Evolutionary conservation across 179 eudicot genomes (phyloP), one percentile per base, ranked within the genome.

Genomic region (Vitellaria paradoxa): DNA sequence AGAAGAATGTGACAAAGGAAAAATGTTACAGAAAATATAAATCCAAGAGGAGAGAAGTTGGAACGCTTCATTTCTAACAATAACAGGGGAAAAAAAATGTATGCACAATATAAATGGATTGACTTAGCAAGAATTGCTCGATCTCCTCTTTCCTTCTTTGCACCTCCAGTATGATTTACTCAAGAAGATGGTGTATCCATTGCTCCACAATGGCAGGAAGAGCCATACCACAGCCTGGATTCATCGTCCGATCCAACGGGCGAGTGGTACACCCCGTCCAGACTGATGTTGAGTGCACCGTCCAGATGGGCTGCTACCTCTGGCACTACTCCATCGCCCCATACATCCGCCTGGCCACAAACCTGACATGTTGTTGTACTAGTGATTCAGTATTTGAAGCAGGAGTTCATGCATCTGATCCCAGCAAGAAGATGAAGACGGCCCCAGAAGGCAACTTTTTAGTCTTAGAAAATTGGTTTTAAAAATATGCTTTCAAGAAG

Each of bases 311-410:
- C 97, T 9, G 97, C 89, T 52, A 82, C 84, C 78, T 93, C 97
- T 9, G 99, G 99, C 68, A 95, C 97, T 50, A 95, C 97, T 15
- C 99, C 99, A 73, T 95, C 99, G 12, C 99, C 99, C 99, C 99
- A 95, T 56, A 93, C 97, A 69, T 91, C 92, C 30, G 97, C 97
- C 80, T 84, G 83, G 62, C 99, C 99, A 82, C 99, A 93, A 30
- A 95, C 99, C 94, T 90, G 84, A 40, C 23, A 66, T 0, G 15
- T 49, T 5, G 6, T 30, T 26, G 12, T 57, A 53, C 12, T 5
- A 65, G 7, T 24, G 1, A 74, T 18, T 76, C n/a, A 76, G 72
- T 47, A 65, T 12, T 50, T 65, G 30, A 3, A 11, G 47, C n/a
- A 13, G 61, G 15, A 47, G 47, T 15, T 10, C 2, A 40, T 49